Evolutionary conservation across 1,284 basidiomycete species (phyloP), one percentile per base, ranked within the genome.

Genomic region (Schizopora paradoxa): DNA sequence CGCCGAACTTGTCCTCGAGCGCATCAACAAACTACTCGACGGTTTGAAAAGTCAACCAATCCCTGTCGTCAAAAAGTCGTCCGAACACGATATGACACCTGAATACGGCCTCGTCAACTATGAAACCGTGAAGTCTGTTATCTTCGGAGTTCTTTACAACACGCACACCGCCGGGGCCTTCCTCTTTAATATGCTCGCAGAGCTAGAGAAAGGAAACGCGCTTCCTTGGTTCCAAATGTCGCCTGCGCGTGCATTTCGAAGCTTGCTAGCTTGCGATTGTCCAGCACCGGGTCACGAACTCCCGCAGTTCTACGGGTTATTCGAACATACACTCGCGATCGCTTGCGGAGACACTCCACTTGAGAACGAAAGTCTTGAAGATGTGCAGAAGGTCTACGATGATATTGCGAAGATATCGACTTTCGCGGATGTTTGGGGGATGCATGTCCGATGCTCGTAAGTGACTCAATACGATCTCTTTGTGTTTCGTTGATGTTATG

Each of bases 351-450:
- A 55, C 13, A 52, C 34, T 7, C 13, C 32, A 25, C 32, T 16
- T 6, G 25, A 48, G 33, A 14, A n/a, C 1, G 11, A 6, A 11
- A 41, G 26, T 21, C 26, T 45, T 3, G 25, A 22, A 13, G 35
- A 32, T 8, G 16, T 47, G 22, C 13, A n/a, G 11, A 22, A 13
- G 7, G 32, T 41, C 23, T 49, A 40, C 26, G 41, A 49, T 6
- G 37, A 53, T 10, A 28, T 55, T 14, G 18, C 42, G 8, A 26
- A 45, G 18, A 6, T 37, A 11, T 51, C 52, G 11, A 22, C 33
- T 8, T 53, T 55, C 33, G 49, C 42, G 16, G 52, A 55, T 36
- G 35, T 53, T 18, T 40, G 37, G 37, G 14, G 18, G 10, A 40
- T 40, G 21, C 37, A 26, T 26, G 10, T 26, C 6, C 19, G 14